A percentile compares a stretch with the other conserved stretches of the same genome.
These are phyloP conservation scores for Antitrichia curtipendula DNA, from an alignment of 225 moss, liverwort and hornwort species.

Conservation along the genomic window DNA sequence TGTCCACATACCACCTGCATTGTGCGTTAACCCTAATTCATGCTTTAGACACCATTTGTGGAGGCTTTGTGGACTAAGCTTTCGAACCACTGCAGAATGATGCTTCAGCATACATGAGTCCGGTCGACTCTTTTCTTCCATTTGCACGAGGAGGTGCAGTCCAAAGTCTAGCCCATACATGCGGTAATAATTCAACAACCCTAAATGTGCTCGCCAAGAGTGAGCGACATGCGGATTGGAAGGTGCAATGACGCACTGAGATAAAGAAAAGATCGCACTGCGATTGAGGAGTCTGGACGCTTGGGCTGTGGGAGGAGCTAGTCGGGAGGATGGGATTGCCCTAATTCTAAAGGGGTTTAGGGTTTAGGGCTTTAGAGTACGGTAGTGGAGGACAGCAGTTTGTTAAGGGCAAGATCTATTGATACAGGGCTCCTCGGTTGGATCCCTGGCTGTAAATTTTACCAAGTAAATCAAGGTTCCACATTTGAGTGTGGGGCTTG, in stretches of 20 bases:
- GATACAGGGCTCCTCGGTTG: not conserved
- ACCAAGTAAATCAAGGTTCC: not conserved
- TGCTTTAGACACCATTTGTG: no score
- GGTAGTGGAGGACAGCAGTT: not conserved
- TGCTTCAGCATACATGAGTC: not conserved
- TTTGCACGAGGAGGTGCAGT: not conserved
- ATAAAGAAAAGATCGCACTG: not conserved
- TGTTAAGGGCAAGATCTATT: not conserved
- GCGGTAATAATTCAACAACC: not conserved
- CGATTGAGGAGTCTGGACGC: not conserved
- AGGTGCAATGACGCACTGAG: not conserved
- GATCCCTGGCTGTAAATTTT: slow-evolving; percentile 9
- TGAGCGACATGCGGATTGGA: not conserved
- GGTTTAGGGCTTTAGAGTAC: not conserved
- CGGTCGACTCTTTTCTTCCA: not conserved
- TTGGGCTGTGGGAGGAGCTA: not conserved
- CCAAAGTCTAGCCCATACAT: not conserved
- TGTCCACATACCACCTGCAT: no score
- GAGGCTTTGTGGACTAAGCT: not conserved
- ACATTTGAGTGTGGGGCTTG: not conserved
- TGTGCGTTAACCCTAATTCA: no score
- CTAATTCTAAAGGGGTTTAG: not conserved
- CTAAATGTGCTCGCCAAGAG: not conserved
- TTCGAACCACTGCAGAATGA: not conserved
- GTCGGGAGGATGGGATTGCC: no score